Percentiles rank a stretch among this genome's conserved stretches.
phyloP scores from a whole-genome alignment of 2,329 filamentous ascomycete genomes.

The Rhynchosporium graminicola region DNA sequence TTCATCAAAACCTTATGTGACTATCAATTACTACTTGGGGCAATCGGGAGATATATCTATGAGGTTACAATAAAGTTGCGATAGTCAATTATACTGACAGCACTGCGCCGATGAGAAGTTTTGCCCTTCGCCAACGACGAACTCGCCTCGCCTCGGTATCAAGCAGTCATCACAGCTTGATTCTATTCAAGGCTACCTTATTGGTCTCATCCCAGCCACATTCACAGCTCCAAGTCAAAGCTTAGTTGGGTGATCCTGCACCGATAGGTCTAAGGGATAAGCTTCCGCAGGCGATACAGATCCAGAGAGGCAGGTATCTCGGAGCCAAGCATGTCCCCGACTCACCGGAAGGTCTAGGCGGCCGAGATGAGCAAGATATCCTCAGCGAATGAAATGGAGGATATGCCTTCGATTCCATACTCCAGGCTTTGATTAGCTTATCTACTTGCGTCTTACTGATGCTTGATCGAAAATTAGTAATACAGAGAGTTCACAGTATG shows the following conservation, averaged over 20 bases:
- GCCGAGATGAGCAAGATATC: not conserved
- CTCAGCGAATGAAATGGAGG: not conserved
- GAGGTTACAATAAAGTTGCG: too few species aligned
- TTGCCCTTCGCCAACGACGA: not conserved
- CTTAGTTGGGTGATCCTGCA: not conserved
- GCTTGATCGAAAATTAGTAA: too few species aligned
- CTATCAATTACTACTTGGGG: too few species aligned
- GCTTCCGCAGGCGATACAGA: not conserved
- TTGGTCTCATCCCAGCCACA: not conserved
- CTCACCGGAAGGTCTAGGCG: not conserved
- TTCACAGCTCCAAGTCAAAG: not conserved
- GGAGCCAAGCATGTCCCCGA: not conserved
- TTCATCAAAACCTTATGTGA: too few species aligned
- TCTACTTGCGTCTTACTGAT: too few species aligned
- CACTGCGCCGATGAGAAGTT: not conserved
- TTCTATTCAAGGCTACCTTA: not conserved
- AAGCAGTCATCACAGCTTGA: slow-evolving; percentile 1
- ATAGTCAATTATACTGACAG: too few species aligned
- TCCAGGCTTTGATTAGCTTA: too few species aligned
- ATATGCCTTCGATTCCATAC: not conserved
- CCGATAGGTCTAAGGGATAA: slow-evolving; percentile 3
- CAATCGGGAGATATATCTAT: too few species aligned
- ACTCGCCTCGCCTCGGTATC: not conserved
- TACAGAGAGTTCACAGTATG: too few species aligned
- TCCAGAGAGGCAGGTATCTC: slow-evolving; percentile 9